A percentile compares a stretch with the other conserved stretches of the same genome.
phyloP scores from a whole-genome alignment of 2,329 filamentous ascomycete species.

The Beauveria asiatica region DNA sequence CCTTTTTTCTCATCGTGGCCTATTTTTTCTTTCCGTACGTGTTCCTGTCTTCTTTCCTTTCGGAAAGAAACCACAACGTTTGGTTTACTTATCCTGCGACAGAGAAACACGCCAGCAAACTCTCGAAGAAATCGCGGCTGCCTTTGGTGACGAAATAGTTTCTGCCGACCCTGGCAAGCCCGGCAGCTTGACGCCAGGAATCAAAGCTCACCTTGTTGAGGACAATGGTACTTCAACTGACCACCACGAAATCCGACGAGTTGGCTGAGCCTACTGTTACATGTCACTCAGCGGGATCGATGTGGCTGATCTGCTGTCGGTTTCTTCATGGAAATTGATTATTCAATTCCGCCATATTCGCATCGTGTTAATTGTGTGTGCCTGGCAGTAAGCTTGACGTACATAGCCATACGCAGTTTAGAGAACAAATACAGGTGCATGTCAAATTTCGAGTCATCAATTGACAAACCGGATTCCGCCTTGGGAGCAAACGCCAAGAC shows the following conservation, averaged over 20 bases:
- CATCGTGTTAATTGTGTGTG: too few relatives aligned
- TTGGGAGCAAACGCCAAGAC: too few relatives aligned
- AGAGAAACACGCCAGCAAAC: conserved; percentile 38
- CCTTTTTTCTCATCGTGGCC: conserved; percentile 41
- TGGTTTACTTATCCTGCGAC: not conserved
- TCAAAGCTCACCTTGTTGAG: not conserved
- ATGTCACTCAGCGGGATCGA: too few relatives aligned
- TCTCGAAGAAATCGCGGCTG: conserved; percentile 39
- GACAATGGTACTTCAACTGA: not conserved
- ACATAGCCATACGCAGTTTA: too few relatives aligned
- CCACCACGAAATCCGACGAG: not conserved
- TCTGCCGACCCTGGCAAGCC: not conserved
- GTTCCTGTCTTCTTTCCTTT: not conserved
- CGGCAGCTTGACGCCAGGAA: not conserved
- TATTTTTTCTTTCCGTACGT: conserved; percentile 43
- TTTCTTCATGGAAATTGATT: too few relatives aligned
- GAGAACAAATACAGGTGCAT: too few relatives aligned
- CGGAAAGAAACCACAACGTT: not conserved
- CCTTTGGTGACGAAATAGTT: conserved; percentile 39
- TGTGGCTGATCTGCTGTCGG: too few relatives aligned
- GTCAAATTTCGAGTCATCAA: too few relatives aligned
- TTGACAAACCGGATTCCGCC: too few relatives aligned
- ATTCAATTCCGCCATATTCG: too few relatives aligned
- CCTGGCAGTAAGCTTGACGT: too few relatives aligned
- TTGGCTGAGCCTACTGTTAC: too few relatives aligned